Evolutionary conservation across 1,284 basidiomycete genomes (phyloP).

Genomic region (Meira nashicola): DNA sequence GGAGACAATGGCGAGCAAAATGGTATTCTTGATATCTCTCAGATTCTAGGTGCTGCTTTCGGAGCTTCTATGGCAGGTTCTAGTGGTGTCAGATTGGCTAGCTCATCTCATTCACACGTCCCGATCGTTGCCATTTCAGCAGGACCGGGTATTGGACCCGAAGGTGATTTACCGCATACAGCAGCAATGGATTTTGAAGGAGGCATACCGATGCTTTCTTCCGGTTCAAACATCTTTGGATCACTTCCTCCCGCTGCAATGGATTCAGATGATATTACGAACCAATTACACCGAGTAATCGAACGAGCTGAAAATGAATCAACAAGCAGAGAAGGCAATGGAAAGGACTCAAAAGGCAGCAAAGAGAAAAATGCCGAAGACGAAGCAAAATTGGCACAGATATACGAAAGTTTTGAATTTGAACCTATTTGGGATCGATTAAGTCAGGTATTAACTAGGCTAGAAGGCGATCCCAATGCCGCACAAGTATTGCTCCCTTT

Average conservation of each 20-base stretch:
- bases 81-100: neutral
- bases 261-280: too few species aligned
- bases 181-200: too few species aligned
- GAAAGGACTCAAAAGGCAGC: neutral
- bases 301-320: neutral
- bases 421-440: constrained; percentile 43
- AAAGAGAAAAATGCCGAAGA: constrained; percentile 59
- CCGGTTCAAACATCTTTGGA: too few species aligned
- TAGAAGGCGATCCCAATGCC: constrained; percentile 45
- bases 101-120: neutral
- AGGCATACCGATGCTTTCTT: too few species aligned
- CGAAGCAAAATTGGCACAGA: constrained; percentile 41
- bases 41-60: neutral
- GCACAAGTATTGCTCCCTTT: constrained; percentile 47
- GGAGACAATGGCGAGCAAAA: too few species aligned
- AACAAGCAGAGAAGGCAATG: constrained; percentile 1
- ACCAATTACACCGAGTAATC: neutral
- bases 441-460: constrained; percentile 40
- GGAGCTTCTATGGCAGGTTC: neutral
- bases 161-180: too few species aligned
- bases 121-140: neutral
- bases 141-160: too few species aligned
- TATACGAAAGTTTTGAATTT: constrained; percentile 50
- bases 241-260: too few species aligned
- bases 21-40: too few species aligned